Base-by-base conservation (phyloP, 2,329 filamentous ascomycete genomes). In the Ceratocystis harringtonii region DNA sequence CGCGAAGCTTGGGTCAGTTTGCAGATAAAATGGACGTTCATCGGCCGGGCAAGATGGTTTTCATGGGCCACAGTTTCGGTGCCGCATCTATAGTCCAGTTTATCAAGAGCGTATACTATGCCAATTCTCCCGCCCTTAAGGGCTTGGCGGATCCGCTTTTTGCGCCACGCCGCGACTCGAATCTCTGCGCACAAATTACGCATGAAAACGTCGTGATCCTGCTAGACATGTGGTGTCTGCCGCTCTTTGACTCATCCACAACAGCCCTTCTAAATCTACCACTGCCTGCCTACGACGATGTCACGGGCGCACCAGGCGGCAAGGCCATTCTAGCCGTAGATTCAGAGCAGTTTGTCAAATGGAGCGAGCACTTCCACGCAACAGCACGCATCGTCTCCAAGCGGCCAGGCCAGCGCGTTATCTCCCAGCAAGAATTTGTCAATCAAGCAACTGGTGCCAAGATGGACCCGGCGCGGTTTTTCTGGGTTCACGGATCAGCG, bases 1-100 rank as follows among this genome's bases (percentile, higher is more conserved):
- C 74, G 0, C 43, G 48, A 5, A 73, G 83, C 2, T 76, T 92
- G 0, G 73, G 75, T 10, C 80, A 82, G 71, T 87, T 95, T 67
- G 73, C 78, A 30, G 76, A 77, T n/a, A 77, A 76, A 64, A 79
- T 94, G 60, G 81, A 89, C 68, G 80, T 95, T 3, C 83, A 86
- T 67, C 79, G 81, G 7, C 88, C 89, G 0, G 90, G 90, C 1
- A 83, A 81, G 63, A 84, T 95, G 58, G 82, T 86, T 52, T 92
- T 89, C 72, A 83, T 82, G 0, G 90, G 90, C 3, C 90, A 95
- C 74, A 90, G 86, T 19, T 95, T 95, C 69, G 90, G 90, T 25
- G 87, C 85, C 0, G 82, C 88, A 0, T 90, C 88, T 0, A 78
- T 84, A 22, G 80, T 88, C 1, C 90, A 95, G 72, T 82, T 95